These are phyloP conservation scores for Xylaria sp. DNA, from an alignment of 2,329 filamentous ascomycete species.

Conservation along the genomic window DNA sequence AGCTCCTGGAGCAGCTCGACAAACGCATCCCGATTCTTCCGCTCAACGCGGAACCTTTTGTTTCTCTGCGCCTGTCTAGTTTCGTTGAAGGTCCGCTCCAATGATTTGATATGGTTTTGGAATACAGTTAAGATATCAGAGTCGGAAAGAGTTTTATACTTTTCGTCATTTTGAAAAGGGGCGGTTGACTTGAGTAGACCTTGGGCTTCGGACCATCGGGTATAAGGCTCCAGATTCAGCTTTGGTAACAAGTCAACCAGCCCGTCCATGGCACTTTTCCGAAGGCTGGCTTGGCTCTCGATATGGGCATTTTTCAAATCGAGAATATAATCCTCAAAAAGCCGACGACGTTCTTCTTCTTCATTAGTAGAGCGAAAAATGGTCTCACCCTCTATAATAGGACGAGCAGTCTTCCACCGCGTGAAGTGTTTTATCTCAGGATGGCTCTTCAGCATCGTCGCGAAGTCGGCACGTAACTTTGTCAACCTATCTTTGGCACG, in stretches of 20 bases:
- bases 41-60: constrained; percentile 78
- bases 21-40: constrained; percentile 85
- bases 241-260: constrained; percentile 78
- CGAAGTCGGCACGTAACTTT: constrained; percentile 92
- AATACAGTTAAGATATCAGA: constrained; percentile 92
- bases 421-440: constrained; percentile 98
- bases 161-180: constrained; percentile 79
- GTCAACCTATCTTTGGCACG: constrained; percentile 89
- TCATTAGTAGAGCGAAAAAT: constrained; percentile 91
- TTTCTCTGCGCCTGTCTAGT: constrained; percentile 86
- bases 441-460: constrained; percentile 93
- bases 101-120: constrained; percentile 90
- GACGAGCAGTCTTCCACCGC: constrained; percentile 93
- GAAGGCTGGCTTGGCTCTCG: constrained; percentile 73
- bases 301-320: constrained; percentile 81
- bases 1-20: constrained; percentile 76
- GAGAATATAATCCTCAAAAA: constrained; percentile 92
- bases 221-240: constrained; percentile 88
- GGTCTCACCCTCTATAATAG: constrained; percentile 92
- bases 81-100: constrained; percentile 92
- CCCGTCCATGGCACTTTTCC: constrained; percentile 83
- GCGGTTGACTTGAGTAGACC: constrained; percentile 77
- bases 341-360: constrained; percentile 83
- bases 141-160: constrained; percentile 83
- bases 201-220: constrained; percentile 91